A percentile compares a stretch with the other conserved stretches of the same genome.
Conservation (phyloP, 805 yeast genomes). For the Saccharomycopsis sp. region DNA sequence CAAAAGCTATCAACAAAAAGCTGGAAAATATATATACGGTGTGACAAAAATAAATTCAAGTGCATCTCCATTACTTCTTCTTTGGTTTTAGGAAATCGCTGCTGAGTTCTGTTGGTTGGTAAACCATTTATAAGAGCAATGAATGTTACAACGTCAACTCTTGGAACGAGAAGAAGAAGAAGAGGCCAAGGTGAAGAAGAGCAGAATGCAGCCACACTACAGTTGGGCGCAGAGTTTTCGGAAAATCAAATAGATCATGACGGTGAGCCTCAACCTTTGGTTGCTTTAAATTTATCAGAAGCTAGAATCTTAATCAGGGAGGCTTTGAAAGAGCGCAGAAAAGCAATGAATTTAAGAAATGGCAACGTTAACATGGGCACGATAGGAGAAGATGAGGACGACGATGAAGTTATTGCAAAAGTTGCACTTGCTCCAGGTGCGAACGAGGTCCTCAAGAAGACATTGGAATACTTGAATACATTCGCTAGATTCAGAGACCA, state of each 20-base stretch:
- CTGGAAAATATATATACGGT: too few relatives aligned
- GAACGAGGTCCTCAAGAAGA: constrained; percentile 82
- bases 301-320: constrained; percentile 85
- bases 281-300: constrained; percentile 82
- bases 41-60: too few relatives aligned
- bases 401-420: constrained; percentile 29
- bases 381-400: constrained; percentile 25
- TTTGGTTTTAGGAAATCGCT: too few relatives aligned
- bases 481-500: constrained; percentile 89
- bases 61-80: too few relatives aligned
- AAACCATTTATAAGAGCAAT: constrained; percentile 36
- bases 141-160: constrained; percentile 86
- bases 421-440: constrained; percentile 61
- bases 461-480: constrained; percentile 74
- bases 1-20: too few relatives aligned
- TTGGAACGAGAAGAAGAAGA: constrained; percentile 79
- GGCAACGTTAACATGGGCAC: constrained; percentile 27
- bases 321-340: constrained; percentile 69
- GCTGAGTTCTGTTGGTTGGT: too few relatives aligned
- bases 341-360: constrained; percentile 38
- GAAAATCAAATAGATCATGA: constrained; percentile 70
- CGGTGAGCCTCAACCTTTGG: constrained; percentile 67
- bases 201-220: constrained; percentile 81
- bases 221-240: constrained; percentile 90
- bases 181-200: constrained; percentile 65